A percentile compares a stretch with the other conserved stretches of the same genome.
phyloP scores from a whole-genome alignment of 2,329 filamentous ascomycete species.

The Penicillium rolfsii region DNA sequence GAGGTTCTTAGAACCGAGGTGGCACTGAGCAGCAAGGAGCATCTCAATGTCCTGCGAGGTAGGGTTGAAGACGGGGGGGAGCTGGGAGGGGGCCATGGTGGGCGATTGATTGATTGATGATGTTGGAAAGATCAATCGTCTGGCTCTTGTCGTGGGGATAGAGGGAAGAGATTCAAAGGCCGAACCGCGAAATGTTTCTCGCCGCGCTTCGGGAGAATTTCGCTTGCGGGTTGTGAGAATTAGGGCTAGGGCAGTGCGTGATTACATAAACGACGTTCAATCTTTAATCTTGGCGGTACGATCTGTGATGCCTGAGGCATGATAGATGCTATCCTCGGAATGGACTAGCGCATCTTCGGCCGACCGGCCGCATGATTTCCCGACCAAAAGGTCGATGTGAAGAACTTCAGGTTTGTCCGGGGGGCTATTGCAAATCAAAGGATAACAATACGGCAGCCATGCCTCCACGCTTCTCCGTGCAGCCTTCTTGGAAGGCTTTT shows the following conservation, averaged over 20 bases:
- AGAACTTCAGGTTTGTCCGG: conserved; percentile 25
- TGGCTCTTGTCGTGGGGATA: conserved; percentile 49
- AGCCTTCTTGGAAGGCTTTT: conserved; percentile 63
- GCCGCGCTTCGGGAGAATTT: conserved; percentile 39
- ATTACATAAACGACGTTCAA: background rate
- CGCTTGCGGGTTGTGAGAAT: conserved; percentile 45
- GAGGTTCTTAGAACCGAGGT: conserved; percentile 98
- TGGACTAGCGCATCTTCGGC: conserved; percentile 31
- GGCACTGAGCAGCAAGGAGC: conserved; percentile 94
- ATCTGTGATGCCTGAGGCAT: conserved; percentile 5
- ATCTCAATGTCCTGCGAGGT: conserved; percentile 99
- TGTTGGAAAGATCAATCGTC: conserved; percentile 50
- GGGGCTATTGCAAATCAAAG: conserved; percentile 13
- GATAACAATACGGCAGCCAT: conserved; percentile 50
- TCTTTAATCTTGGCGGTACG: background rate
- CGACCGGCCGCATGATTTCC: conserved; percentile 38
- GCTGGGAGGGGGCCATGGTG: conserved; percentile 94
- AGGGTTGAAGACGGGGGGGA: conserved; percentile 94
- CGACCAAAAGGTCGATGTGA: conserved; percentile 27
- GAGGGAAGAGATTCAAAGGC: conserved; percentile 36
- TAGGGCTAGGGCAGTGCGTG: conserved; percentile 41
- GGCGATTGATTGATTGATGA: conserved; percentile 55
- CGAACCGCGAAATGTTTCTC: conserved; percentile 36
- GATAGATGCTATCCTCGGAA: background rate
- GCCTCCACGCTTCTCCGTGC: conserved; percentile 67